Evolutionary conservation across 1,284 basidiomycete genomes (phyloP), one percentile per base, ranked within the genome.

Genomic region (Anthracocystis panici-leucophaei): DNA sequence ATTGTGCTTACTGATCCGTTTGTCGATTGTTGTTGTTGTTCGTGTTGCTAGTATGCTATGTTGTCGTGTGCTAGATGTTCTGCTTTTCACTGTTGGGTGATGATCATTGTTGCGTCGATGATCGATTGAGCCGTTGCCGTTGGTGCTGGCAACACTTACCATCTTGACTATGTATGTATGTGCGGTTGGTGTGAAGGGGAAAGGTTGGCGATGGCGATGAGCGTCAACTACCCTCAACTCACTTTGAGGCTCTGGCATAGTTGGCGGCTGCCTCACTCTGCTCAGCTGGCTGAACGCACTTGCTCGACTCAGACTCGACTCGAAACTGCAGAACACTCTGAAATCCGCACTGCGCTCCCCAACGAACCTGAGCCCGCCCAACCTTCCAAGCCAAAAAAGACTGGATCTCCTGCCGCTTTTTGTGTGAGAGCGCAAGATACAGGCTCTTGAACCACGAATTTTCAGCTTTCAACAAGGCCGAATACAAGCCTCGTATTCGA

Each of bases 131-230:
- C 58, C 57, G 65, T 62, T 38, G 60, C 53, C 57, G 38, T 44
- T 51, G 41, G 11, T 60, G 49, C 27, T 45, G 62, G 41, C 44
- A 33, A 50, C 52, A 68, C 71, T 74, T 74, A 74, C 71, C 71
- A 74, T 74, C 71, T 74, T 74, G 65, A 68, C 65, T 68, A 65
- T 68, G 71, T 68, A 42, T 74, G 55, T 68, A 59, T 65, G 65
- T 68, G 65, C 33, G 71, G 71, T 68, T 74, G 62, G 65, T 74
- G 38, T 68, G 31, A 62, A 68, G 65, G 65, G 46, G 57, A 65
- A 68, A 57, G 58, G 55, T 49, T 33, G 65, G 33, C 33, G 62
- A 61, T 55, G 65, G 51, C 54, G 71, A 65, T 44, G 58, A 62
- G 57, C 49, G 42, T 57, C 56, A 61, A 65, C 62, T 52, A 48